phyloP scores from a whole-genome alignment of 371 early-diverging fungal species.

The Apophysomyces trapeziformis region DNA sequence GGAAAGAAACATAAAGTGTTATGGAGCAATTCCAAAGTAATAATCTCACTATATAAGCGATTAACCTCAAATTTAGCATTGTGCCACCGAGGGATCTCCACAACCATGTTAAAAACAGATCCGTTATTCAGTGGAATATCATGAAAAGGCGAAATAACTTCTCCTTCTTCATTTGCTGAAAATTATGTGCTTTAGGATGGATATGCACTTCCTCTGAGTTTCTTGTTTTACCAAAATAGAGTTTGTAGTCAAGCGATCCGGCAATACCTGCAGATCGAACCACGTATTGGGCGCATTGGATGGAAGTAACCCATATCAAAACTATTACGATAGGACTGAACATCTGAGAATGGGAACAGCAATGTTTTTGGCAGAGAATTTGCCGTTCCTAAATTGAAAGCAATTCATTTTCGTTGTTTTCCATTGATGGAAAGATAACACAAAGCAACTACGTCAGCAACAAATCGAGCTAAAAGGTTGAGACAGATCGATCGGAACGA shows the following conservation, averaged over 20 bases:
- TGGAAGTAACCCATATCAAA: not conserved
- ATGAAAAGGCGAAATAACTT: conserved; percentile 85
- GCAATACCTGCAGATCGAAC: conserved; percentile 71
- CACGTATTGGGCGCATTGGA: not conserved
- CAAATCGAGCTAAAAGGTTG: too few relatives aligned
- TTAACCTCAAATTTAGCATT: conserved; percentile 91
- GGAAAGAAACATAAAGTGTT: not conserved
- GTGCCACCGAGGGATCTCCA: conserved; percentile 93
- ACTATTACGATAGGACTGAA: not conserved
- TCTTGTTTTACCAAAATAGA: conserved; percentile 69
- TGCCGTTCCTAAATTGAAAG: too few relatives aligned
- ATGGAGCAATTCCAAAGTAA: not conserved
- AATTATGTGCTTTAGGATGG: not conserved
- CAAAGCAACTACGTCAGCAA: too few relatives aligned
- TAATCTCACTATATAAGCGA: not conserved
- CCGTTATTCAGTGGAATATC: conserved; percentile 83
- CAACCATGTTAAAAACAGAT: conserved; percentile 78
- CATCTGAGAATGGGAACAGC: not conserved
- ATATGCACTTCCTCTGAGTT: not conserved
- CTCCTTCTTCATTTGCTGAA: not conserved
- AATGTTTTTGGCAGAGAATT: too few relatives aligned
- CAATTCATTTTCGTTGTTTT: too few relatives aligned
- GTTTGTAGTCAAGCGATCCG: conserved; percentile 80
- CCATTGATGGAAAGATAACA: too few relatives aligned
- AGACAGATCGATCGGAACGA: too few relatives aligned